Base-by-base conservation (phyloP, 2,329 filamentous ascomycete species). In the Aspergillus pseudoterreus region DNA sequence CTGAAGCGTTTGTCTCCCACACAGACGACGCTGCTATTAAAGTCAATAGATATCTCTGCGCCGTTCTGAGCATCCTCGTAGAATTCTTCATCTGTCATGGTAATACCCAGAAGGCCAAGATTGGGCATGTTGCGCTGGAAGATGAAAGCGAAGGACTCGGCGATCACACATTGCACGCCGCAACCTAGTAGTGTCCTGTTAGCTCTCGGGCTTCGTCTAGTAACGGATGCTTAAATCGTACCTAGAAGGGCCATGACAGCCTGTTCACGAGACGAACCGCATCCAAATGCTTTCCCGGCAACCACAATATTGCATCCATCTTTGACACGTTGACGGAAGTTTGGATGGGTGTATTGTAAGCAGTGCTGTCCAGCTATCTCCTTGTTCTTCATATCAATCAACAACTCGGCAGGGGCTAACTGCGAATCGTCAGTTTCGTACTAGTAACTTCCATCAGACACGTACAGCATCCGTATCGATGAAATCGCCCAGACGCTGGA, bases 121-220 rank as follows among this genome's bases (percentile, higher is more conserved):
- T 65, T 75, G 0, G 75, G 72, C 63, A 74, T 70, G 57, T 79
- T 78, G 2, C 74, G 68, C 6, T 64, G 64, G 49, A 74, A 78
- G 51, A 78, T 78, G 58, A 78, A 78, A 0, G 73, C 69, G 50
- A 76, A 78, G 0, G 70, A 74, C 43, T 66, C 59, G 1, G 74
- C 75, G 48, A 78, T 75, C 1, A 78, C 73, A 47, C 70, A 74
- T 54, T 72, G 53, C 1, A 77, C 66, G 1, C 71, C 54, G 11
- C 46, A 50, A 0, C 56, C 60, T 59, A 19, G 3, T 9, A 2
- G 24, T 12, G 10, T 11, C 35, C 6, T 9, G 12, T n/a, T 38
- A n/a, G 15, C 6, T n/a, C 15, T n/a, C 12, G 6, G 12, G 10
- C n/a, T 14, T 38, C 4, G 9, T 9, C 12, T 3, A 17, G 4